phyloP scores from a whole-genome alignment of 2,329 filamentous ascomycete genomes.

The Aspergillus sojae region DNA sequence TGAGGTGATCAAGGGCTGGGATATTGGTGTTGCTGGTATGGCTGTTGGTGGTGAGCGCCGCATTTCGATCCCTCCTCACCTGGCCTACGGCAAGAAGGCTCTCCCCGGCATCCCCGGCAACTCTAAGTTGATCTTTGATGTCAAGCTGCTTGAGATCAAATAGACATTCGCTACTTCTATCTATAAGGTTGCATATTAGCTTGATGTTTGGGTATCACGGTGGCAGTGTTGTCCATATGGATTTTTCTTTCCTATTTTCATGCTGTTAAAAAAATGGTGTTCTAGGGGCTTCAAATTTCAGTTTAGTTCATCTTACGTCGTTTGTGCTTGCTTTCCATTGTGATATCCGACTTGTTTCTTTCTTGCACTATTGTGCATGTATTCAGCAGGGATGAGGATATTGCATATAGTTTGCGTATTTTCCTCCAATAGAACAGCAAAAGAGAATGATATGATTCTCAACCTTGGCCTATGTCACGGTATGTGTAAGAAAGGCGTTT shows the following conservation, averaged over 20 bases:
- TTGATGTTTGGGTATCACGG: slow-evolving; percentile 3
- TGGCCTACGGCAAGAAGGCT: slow-evolving; percentile 85
- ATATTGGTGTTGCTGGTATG: slow-evolving; percentile 92
- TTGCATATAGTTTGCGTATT: slow-evolving; percentile 26
- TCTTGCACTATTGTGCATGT: slow-evolving; percentile 30
- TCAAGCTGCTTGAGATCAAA: slow-evolving; percentile 83
- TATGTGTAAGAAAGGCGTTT: not conserved
- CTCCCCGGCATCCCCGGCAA: slow-evolving; percentile 86
- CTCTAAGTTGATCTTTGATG: slow-evolving; percentile 88
- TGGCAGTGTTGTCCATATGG: slow-evolving; percentile 12
- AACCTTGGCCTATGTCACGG: not conserved
- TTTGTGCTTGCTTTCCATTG: slow-evolving; percentile 17
- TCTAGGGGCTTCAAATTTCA: slow-evolving; percentile 31
- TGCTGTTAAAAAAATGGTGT: slow-evolving; percentile 21
- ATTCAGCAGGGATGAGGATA: slow-evolving; percentile 39
- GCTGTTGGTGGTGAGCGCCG: slow-evolving; percentile 89
- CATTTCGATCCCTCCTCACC: slow-evolving; percentile 81
- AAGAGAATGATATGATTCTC: not conserved
- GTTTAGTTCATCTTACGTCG: slow-evolving; percentile 19
- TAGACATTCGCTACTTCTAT: slow-evolving; percentile 48
- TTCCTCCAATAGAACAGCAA: slow-evolving; percentile 12
- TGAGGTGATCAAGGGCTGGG: slow-evolving; percentile 99
- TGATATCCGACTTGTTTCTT: slow-evolving; percentile 43
- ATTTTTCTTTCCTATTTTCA: slow-evolving; percentile 15
- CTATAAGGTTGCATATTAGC: slow-evolving; percentile 3